Evolutionary conservation across 1,139 yeast genomes (phyloP).

Genomic region (Candida sp.): DNA sequence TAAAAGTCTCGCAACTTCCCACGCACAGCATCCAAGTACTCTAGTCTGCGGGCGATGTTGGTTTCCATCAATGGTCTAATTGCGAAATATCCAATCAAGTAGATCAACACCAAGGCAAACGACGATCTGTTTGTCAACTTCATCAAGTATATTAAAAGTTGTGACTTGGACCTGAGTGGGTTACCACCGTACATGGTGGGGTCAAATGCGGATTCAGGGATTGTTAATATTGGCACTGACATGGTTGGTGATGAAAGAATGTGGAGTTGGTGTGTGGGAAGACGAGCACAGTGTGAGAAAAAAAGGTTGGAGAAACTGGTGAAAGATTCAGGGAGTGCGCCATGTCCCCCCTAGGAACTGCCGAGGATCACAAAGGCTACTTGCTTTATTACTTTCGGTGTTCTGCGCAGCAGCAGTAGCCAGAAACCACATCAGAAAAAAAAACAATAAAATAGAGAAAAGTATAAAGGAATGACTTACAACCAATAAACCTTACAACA

Average conservation of each 20-base stretch:
- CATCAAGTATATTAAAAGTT: conserved; percentile 31
- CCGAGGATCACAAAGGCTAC: background rate
- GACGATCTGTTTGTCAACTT: conserved; percentile 43
- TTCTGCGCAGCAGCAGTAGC: too few relatives aligned
- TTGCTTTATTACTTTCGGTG: background rate
- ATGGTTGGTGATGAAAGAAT: conserved; percentile 6
- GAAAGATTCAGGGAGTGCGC: too few relatives aligned
- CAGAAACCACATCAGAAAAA: background rate
- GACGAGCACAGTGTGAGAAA: background rate
- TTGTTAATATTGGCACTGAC: conserved; percentile 40
- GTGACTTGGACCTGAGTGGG: conserved; percentile 25
- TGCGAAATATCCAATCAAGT: conserved; percentile 35
- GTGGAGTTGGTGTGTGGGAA: background rate
- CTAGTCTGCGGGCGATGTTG: conserved; percentile 33
- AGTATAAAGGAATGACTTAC: background rate
- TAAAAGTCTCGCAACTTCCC: conserved; percentile 40
- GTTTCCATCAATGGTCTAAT: conserved; percentile 42
- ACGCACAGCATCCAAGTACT: conserved; percentile 38
- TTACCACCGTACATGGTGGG: conserved; percentile 24
- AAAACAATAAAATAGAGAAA: background rate
- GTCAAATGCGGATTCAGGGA: conserved; percentile 49
- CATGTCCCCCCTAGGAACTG: background rate
- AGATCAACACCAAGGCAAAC: conserved; percentile 29
- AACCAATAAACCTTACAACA: background rate
- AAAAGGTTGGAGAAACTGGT: background rate